These are phyloP conservation scores for Simplicillium sp. DNA, from an alignment of 2,329 filamentous ascomycete genomes.

Conservation along the genomic window DNA sequence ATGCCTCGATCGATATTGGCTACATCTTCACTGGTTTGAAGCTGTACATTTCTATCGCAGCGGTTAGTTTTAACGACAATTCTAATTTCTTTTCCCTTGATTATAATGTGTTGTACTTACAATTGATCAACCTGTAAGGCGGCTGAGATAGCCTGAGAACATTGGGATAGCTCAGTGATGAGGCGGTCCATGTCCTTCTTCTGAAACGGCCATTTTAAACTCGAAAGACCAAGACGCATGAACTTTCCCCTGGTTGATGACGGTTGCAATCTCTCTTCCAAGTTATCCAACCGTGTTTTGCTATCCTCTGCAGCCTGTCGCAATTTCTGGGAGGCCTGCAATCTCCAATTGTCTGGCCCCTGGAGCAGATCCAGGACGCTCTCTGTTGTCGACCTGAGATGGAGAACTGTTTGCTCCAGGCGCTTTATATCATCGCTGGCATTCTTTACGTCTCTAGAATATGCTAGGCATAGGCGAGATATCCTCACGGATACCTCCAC, in stretches of 20 bases:
- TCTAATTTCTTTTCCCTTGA: too few relatives aligned
- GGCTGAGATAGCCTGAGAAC: too few relatives aligned
- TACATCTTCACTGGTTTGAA: too few relatives aligned
- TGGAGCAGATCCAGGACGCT: conserved; percentile 15
- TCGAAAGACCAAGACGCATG: conserved; percentile 21
- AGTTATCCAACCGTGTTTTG: conserved; percentile 10
- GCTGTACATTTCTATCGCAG: too few relatives aligned
- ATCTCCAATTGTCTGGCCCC: conserved; percentile 13
- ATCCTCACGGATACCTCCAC: conserved; percentile 26
- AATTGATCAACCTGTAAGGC: too few relatives aligned
- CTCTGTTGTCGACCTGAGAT: conserved; percentile 16
- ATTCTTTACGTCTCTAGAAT: conserved; percentile 20
- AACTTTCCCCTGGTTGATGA: conserved; percentile 11
- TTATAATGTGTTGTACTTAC: too few relatives aligned
- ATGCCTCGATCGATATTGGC: too few relatives aligned
- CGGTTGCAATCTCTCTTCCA: conserved; percentile 15
- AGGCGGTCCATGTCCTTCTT: conserved; percentile 20
- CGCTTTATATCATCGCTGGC: conserved; percentile 20
- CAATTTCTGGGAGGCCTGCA: conserved; percentile 16
- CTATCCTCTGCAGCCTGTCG: conserved; percentile 10
- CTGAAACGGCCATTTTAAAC: conserved; percentile 28
- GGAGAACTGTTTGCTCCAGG: conserved; percentile 17
- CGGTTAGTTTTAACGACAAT: too few relatives aligned
- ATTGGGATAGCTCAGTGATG: too few relatives aligned
- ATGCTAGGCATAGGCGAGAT: conserved; percentile 20